Evolutionary conservation across 2,329 filamentous ascomycete species (phyloP).

Genomic region (Talaromyces sp.): DNA sequence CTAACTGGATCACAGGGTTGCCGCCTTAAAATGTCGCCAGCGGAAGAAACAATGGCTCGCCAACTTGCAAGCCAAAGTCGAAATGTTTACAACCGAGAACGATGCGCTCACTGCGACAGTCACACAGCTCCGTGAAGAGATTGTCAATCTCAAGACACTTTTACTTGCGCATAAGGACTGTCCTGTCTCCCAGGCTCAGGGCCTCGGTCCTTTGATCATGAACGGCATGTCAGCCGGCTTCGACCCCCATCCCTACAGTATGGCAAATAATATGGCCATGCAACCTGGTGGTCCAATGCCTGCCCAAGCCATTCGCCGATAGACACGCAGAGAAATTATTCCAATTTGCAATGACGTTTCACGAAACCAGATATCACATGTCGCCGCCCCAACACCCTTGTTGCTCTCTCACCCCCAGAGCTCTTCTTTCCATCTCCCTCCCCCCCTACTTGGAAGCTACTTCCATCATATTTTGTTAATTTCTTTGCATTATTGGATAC

Average conservation of each 20-base stretch:
- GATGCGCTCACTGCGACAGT: conserved; percentile 82
- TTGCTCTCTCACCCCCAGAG: neutral
- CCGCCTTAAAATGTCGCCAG: conserved; percentile 93
- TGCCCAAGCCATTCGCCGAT: conserved; percentile 33
- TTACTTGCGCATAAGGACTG: conserved; percentile 95
- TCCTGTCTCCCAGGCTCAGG: conserved; percentile 83
- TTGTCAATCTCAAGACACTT: conserved; percentile 89
- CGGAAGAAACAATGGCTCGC: conserved; percentile 98
- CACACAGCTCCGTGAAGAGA: conserved; percentile 79
- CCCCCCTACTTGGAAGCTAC: neutral
- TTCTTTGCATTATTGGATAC: conserved; percentile 7
- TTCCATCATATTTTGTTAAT: conserved; percentile 4
- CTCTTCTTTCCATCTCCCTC: conserved; percentile 11
- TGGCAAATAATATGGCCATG: conserved; percentile 40
- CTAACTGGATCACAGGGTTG: conserved; percentile 59
- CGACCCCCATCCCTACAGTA: conserved; percentile 40
- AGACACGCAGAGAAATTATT: conserved; percentile 11
- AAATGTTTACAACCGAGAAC: conserved; percentile 87
- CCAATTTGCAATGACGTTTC: conserved; percentile 12
- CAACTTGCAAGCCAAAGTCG: conserved; percentile 90
- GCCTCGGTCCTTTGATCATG: conserved; percentile 49
- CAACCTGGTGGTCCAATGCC: conserved; percentile 32
- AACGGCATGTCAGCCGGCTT: conserved; percentile 36
- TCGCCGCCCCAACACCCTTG: neutral
- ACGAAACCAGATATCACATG: conserved; percentile 7